phyloP scores from a whole-genome alignment of 345 rosid genomes.

The Hibiscus tridactylites region DNA sequence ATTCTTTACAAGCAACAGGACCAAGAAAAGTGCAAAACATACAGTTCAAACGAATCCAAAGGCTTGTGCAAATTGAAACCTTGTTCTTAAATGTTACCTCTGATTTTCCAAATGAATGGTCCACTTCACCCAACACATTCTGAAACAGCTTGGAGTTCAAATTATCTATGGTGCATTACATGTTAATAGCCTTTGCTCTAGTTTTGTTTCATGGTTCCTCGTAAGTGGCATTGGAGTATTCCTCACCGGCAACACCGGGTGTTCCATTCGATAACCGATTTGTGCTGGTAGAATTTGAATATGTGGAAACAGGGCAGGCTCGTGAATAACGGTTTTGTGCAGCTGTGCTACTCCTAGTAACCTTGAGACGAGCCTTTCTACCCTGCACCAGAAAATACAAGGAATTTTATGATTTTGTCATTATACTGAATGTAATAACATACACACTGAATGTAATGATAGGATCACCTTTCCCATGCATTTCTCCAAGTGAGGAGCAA shows the following conservation, averaged over 20 bases:
- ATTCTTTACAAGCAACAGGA: background rate
- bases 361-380: slow-evolving; percentile 74
- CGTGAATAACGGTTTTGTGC: slow-evolving; percentile 60
- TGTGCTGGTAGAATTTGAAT: slow-evolving; percentile 40
- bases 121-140: background rate
- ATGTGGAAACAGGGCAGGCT: slow-evolving; percentile 48
- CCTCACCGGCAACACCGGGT: slow-evolving; percentile 48
- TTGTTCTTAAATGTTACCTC: background rate
- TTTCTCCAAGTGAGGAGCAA: slow-evolving; percentile 94
- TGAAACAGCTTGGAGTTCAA: background rate
- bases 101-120: background rate
- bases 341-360: slow-evolving; percentile 57
- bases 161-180: background rate
- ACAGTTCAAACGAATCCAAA: background rate
- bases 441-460: too few relatives aligned
- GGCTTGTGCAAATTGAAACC: background rate
- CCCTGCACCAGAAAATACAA: slow-evolving; percentile 43
- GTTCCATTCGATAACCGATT: slow-evolving; percentile 53
- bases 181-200: background rate
- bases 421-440: too few relatives aligned
- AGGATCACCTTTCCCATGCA: slow-evolving; percentile 93
- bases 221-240: slow-evolving; percentile 41
- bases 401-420: background rate
- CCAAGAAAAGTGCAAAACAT: background rate
- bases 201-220: slow-evolving; percentile 34